phyloP scores from a whole-genome alignment of 495 filamentous ascomycete species.

The Penicillium lagena region DNA sequence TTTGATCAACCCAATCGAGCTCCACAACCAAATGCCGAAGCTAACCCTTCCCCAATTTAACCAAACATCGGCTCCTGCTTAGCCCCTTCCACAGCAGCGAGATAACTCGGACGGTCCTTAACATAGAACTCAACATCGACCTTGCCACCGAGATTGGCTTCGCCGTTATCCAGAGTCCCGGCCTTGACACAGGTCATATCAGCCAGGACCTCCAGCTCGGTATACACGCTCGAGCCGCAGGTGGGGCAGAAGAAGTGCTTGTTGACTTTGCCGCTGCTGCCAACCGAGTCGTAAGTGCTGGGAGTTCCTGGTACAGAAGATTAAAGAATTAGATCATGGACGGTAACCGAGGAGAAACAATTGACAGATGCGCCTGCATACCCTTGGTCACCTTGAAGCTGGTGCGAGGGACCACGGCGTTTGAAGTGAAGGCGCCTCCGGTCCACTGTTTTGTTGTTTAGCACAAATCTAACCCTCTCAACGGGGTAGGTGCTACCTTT shows the following conservation, averaged over 20 bases:
- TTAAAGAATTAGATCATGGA: no score
- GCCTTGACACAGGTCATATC: slow-evolving; percentile 38
- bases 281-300: slow-evolving; percentile 28
- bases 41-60: not conserved
- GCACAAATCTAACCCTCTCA: not conserved
- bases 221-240: slow-evolving; percentile 39
- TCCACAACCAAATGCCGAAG: no score
- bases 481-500: slow-evolving; percentile 18
- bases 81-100: slow-evolving; percentile 28
- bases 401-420: slow-evolving; percentile 36
- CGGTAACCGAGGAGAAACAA: no score
- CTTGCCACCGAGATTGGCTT: slow-evolving; percentile 23
- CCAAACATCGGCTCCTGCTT: slow-evolving; percentile 33
- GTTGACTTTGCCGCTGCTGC: slow-evolving; percentile 39
- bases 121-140: slow-evolving; percentile 42
- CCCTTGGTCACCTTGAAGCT: slow-evolving; percentile 37
- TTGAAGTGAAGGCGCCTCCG: slow-evolving; percentile 41
- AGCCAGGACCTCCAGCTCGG: slow-evolving; percentile 41
- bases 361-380: not conserved
- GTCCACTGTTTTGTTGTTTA: slow-evolving; percentile 28
- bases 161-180: slow-evolving; percentile 33
- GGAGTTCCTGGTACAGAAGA: slow-evolving; percentile 18
- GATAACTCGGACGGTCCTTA: slow-evolving; percentile 34
- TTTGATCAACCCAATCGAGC: not conserved
- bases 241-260: slow-evolving; percentile 43